These are phyloP conservation scores for Austroboletus novae-zelandiae DNA, from an alignment of 1,284 basidiomycete genomes.

Conservation along the genomic window DNA sequence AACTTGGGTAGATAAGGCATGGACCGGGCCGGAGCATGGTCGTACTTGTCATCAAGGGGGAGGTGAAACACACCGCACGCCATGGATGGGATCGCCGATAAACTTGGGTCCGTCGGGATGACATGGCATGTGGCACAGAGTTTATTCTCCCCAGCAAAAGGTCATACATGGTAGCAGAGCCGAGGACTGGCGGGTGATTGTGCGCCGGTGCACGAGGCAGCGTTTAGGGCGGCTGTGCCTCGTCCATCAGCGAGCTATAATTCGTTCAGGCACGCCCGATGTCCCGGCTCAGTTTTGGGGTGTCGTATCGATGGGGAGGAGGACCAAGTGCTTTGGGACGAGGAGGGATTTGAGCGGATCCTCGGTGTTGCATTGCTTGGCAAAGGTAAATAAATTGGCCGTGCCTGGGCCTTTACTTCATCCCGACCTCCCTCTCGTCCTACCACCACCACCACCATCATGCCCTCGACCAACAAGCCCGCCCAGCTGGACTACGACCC, in stretches of 20 bases:
- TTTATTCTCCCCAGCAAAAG: neutral
- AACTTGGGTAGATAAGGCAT: neutral
- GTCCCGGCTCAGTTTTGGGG: slow-evolving; percentile 2
- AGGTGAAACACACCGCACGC: slow-evolving; percentile 3
- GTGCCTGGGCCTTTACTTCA: slow-evolving; percentile 20
- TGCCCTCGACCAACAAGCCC: slow-evolving; percentile 18
- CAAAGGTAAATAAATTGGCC: slow-evolving; percentile 14
- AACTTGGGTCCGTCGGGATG: neutral
- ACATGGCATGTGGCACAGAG: slow-evolving; percentile 1
- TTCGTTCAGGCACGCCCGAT: slow-evolving; percentile 12
- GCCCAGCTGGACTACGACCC: slow-evolving; percentile 44
- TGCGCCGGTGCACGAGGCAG: slow-evolving; percentile 8
- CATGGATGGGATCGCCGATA: neutral
- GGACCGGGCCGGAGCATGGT: neutral
- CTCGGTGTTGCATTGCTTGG: slow-evolving; percentile 1
- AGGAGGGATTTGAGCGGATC: neutral
- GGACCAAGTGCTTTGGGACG: neutral
- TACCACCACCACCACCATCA: slow-evolving; percentile 11
- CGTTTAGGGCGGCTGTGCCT: slow-evolving; percentile 11
- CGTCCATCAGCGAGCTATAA: neutral
- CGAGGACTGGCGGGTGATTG: neutral
- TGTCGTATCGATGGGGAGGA: slow-evolving; percentile 13
- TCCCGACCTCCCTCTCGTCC: slow-evolving; percentile 11
- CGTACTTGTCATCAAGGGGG: neutral
- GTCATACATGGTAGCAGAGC: no score